Percentiles rank a stretch among this genome's conserved stretches.
These are phyloP conservation scores for Haberlea rhodopensis DNA, from an alignment of 257 asterid species.

Conservation along the genomic window DNA sequence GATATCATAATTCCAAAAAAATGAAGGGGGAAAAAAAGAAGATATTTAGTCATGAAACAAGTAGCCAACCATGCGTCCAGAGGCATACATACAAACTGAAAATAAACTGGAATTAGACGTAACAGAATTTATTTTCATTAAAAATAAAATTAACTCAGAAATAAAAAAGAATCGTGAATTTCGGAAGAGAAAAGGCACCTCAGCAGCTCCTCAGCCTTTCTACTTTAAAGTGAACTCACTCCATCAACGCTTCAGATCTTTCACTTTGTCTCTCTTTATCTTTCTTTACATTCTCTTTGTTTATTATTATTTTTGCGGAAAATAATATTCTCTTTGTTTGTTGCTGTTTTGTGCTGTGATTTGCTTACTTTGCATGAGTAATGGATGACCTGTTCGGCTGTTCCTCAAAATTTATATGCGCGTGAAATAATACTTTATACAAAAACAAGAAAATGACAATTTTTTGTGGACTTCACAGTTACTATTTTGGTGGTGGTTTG, in stretches of 20 bases:
- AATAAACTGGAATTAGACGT: neutral
- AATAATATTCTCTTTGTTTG: constrained; percentile 24
- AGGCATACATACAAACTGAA: neutral
- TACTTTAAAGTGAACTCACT: constrained; percentile 26
- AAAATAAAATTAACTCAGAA: no score
- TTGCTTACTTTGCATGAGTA: constrained; percentile 38
- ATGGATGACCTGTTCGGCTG: constrained; percentile 14
- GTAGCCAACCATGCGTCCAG: constrained; percentile 32
- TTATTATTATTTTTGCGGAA: neutral
- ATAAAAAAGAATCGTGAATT: neutral
- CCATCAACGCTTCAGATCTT: constrained; percentile 47
- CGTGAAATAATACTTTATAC: neutral
- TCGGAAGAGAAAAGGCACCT: constrained; percentile 18
- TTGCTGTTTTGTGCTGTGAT: constrained; percentile 31
- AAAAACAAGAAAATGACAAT: constrained; percentile 30
- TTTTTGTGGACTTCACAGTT: neutral
- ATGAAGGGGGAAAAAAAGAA: no score
- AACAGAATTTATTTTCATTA: no score
- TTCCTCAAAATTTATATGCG: no score
- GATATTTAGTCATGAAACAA: constrained; percentile 19
- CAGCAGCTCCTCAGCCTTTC: constrained; percentile 40
- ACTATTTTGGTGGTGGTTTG: no score
- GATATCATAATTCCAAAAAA: constrained; percentile 15
- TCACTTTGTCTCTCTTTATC: constrained; percentile 30
- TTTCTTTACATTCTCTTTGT: constrained; percentile 19